These are phyloP conservation scores for Neobulgaria alba DNA, from an alignment of 2,329 filamentous ascomycete species.

Conservation along the genomic window DNA sequence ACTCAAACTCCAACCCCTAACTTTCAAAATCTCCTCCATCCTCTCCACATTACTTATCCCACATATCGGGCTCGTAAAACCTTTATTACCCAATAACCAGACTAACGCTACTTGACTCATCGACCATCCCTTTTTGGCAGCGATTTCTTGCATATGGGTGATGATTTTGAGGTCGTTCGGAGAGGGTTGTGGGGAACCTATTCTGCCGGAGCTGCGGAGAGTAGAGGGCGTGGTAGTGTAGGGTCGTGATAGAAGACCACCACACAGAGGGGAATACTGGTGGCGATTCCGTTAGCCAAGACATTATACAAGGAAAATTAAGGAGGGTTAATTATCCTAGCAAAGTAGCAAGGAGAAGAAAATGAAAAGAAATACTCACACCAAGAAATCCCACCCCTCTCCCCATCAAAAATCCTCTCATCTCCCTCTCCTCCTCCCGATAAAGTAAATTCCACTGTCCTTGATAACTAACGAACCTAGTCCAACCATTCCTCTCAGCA, in stretches of 20 bases:
- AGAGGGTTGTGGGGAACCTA: too few relatives aligned
- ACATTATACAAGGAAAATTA: too few relatives aligned
- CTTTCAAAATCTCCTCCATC: conserved; percentile 44
- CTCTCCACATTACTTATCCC: conserved; percentile 40
- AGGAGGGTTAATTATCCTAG: too few relatives aligned
- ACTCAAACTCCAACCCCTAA: conserved; percentile 34
- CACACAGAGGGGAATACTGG: too few relatives aligned
- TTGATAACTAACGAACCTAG: conserved; percentile 53
- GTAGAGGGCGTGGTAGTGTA: too few relatives aligned
- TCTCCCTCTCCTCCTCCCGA: conserved; percentile 46
- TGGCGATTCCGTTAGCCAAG: too few relatives aligned
- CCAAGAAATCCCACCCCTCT: conserved; percentile 10
- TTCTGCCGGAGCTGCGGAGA: too few relatives aligned
- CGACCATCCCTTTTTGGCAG: conserved; percentile 44
- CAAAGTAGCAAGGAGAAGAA: too few relatives aligned
- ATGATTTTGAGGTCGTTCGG: conserved; percentile 21
- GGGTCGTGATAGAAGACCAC: too few relatives aligned
- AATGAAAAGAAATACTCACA: too few relatives aligned
- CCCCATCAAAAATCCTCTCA: conserved; percentile 15
- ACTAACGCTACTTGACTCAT: conserved; percentile 53
- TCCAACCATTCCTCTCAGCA: conserved; percentile 40
- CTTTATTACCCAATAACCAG: conserved; percentile 38
- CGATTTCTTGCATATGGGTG: conserved; percentile 30
- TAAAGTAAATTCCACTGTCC: conserved; percentile 49
- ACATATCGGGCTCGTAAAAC: conserved; percentile 39